Evolutionary conservation across 805 yeast species (phyloP).

Genomic region (Metschnikowia santaceciliae): DNA sequence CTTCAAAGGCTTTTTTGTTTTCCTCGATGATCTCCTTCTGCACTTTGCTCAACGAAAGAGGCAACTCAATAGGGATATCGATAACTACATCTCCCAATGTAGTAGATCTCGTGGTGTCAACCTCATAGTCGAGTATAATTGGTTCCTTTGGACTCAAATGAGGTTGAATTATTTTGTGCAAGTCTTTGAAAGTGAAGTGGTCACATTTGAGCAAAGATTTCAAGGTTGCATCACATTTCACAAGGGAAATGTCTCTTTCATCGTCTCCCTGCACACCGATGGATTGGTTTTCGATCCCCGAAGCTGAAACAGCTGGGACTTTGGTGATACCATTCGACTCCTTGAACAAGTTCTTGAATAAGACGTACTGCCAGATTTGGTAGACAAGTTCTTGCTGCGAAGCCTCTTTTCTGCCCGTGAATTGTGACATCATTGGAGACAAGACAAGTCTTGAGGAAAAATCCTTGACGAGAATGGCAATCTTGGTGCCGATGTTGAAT

Average conservation of each 20-base stretch:
- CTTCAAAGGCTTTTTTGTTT: conserved; percentile 38
- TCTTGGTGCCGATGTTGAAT: conserved; percentile 52
- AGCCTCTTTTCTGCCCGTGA: conserved; percentile 73
- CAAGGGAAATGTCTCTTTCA: conserved; percentile 32
- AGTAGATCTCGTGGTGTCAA: conserved; percentile 71
- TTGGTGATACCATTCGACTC: conserved; percentile 26
- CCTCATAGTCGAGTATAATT: conserved; percentile 66
- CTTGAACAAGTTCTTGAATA: conserved; percentile 55
- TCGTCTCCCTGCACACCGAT: conserved; percentile 20
- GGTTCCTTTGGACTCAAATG: conserved; percentile 82
- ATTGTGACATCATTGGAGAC: conserved; percentile 58
- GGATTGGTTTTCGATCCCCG: conserved; percentile 16
- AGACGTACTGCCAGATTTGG: conserved; percentile 73
- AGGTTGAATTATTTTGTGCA: conserved; percentile 62
- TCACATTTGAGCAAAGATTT: conserved; percentile 45
- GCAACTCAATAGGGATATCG: conserved; percentile 57
- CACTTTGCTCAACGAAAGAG: conserved; percentile 30
- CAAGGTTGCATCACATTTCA: conserved; percentile 44
- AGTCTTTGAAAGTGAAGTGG: conserved; percentile 63
- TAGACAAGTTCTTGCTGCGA: conserved; percentile 84
- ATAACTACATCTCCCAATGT: conserved; percentile 77
- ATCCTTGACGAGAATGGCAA: conserved; percentile 72
- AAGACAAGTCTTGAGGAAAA: conserved; percentile 64
- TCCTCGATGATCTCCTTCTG: conserved; percentile 36
- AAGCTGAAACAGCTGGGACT: conserved; percentile 38